Conservation (phyloP, 2,329 filamentous ascomycete species). For the Nemania sp. region DNA sequence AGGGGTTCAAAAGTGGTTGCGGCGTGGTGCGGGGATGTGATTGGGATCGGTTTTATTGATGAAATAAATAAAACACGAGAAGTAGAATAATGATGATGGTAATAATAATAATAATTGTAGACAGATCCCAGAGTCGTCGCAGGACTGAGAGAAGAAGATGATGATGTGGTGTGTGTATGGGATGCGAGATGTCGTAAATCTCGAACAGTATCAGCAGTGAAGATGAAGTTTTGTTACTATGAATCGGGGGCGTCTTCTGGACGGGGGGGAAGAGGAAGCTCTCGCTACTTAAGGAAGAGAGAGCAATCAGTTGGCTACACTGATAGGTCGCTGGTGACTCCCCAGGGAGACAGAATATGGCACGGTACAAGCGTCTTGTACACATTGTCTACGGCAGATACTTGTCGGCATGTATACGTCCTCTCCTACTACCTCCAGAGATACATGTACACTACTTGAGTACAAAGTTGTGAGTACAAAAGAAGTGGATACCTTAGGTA, state of each 20-base stretch:
- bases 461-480: no score
- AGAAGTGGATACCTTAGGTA: no score
- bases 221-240: conserved; percentile 35
- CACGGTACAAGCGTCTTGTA: no score
- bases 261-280: conserved; percentile 35
- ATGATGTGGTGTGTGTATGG: conserved; percentile 21
- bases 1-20: neutral
- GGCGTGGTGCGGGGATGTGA: conserved; percentile 22
- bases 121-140: conserved; percentile 18
- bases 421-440: no score
- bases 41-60: conserved; percentile 30
- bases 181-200: conserved; percentile 34
- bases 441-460: no score
- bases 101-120: conserved; percentile 2
- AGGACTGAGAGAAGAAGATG: conserved; percentile 19
- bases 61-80: conserved; percentile 34
- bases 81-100: neutral
- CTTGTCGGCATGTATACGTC: no score
- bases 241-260: conserved; percentile 35
- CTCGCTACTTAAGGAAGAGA: conserved; percentile 38
- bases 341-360: conserved; percentile 3
- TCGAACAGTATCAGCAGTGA: conserved; percentile 36
- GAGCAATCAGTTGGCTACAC: conserved; percentile 11
- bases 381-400: neutral
- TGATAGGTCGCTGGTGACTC: conserved; percentile 14